phyloP scores from a whole-genome alignment of 257 asterid species.

The Solanum peruvianum region DNA sequence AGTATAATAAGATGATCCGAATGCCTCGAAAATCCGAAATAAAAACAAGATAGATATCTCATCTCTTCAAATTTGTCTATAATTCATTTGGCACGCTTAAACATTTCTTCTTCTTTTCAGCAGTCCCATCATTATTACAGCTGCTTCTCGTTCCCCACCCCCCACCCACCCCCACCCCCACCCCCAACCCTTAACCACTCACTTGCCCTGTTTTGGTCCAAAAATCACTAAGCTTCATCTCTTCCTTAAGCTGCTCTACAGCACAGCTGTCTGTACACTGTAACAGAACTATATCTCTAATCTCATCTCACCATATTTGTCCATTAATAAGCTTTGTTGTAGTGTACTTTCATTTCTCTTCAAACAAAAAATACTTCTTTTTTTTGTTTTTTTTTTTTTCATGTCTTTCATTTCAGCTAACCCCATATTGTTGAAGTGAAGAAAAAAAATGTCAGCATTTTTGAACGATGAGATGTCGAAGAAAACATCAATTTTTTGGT shows the following conservation, averaged over 20 bases:
- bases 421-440: background rate
- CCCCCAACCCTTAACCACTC: background rate
- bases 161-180: too few species aligned
- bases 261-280: background rate
- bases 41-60: background rate
- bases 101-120: background rate
- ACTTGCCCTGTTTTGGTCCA: background rate
- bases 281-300: background rate
- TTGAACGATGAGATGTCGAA: slow-evolving; percentile 8
- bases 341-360: background rate
- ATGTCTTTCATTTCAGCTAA: background rate
- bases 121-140: slow-evolving; percentile 1
- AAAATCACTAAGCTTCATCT: background rate
- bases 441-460: background rate
- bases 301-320: background rate
- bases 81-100: background rate
- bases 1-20: background rate
- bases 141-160: background rate
- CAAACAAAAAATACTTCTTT: background rate
- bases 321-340: background rate
- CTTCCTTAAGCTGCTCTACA: background rate
- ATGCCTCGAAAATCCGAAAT: background rate
- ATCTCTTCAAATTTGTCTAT: background rate
- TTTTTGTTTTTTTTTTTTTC: background rate
- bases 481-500: slow-evolving; percentile 7